These are phyloP conservation scores for Venturia aucupariae DNA, from an alignment of 2,329 filamentous ascomycete genomes.

Conservation along the genomic window DNA sequence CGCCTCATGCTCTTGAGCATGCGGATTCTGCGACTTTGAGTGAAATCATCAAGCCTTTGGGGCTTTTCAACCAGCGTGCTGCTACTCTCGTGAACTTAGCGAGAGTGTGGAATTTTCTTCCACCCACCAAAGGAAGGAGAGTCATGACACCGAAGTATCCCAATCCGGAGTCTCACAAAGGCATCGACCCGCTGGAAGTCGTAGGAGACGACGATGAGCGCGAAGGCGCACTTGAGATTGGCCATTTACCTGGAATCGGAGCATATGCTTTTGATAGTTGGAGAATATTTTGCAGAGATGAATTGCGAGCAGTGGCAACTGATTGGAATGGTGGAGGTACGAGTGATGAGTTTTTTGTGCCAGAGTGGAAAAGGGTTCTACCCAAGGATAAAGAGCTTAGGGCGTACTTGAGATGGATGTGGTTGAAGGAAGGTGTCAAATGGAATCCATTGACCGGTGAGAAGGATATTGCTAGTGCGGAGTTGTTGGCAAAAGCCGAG, in stretches of 20 bases:
- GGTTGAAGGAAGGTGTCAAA: constrained; percentile 75
- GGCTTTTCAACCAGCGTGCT: constrained; percentile 60
- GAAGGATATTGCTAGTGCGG: constrained; percentile 42
- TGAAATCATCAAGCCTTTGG: constrained; percentile 58
- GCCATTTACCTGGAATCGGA: constrained; percentile 67
- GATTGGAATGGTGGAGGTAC: constrained; percentile 55
- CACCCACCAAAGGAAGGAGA: constrained; percentile 50
- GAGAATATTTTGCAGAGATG: constrained; percentile 86
- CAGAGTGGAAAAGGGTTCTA: constrained; percentile 83
- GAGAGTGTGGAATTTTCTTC: constrained; percentile 53
- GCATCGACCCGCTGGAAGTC: constrained; percentile 39
- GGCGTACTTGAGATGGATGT: constrained; percentile 82
- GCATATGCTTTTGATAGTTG: constrained; percentile 81
- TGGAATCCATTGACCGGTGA: constrained; percentile 70
- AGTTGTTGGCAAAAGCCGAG: constrained; percentile 48
- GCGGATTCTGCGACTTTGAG: constrained; percentile 50
- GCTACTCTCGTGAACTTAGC: constrained; percentile 62
- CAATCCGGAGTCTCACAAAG: constrained; percentile 31
- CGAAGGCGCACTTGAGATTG: constrained; percentile 67
- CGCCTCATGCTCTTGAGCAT: constrained; percentile 50
- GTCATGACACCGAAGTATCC: constrained; percentile 51
- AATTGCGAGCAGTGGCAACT: constrained; percentile 54
- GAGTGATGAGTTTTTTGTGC: constrained; percentile 48
- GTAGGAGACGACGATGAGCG: constrained; percentile 33
- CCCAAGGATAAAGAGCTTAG: constrained; percentile 83